phyloP scores from a whole-genome alignment of 163 green algal species.

The Chloromonas sp. region DNA sequence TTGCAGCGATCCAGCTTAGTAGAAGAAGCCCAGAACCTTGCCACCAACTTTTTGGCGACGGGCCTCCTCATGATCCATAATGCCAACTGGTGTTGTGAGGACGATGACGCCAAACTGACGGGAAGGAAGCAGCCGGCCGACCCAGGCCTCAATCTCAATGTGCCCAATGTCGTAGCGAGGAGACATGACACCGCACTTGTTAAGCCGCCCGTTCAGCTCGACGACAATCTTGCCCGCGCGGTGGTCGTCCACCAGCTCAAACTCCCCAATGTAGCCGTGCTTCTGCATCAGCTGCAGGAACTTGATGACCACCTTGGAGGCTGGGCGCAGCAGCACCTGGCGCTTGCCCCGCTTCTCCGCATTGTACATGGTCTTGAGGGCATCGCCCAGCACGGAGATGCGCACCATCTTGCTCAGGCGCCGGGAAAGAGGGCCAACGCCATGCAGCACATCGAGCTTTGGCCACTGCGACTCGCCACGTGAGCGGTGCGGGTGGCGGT shows the following conservation, averaged over 20 bases:
- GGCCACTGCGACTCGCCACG: too few relatives aligned
- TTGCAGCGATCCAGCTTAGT: slow-evolving; percentile 34
- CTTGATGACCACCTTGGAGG: slow-evolving; percentile 99
- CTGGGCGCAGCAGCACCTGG: slow-evolving; percentile 93
- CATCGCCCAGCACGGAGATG: slow-evolving; percentile 84
- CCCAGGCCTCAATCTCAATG: slow-evolving; percentile 91
- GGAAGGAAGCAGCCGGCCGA: slow-evolving; percentile 91
- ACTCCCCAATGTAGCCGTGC: slow-evolving; percentile 99
- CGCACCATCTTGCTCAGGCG: slow-evolving; percentile 63
- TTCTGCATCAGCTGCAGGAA: slow-evolving; percentile 99
- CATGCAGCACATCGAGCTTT: too few relatives aligned
- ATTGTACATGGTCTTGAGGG: slow-evolving; percentile 98
- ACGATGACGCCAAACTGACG: slow-evolving; percentile 98
- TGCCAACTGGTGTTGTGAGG: slow-evolving; percentile 93
- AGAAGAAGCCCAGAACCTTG: slow-evolving; percentile 95
- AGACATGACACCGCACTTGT: slow-evolving; percentile 99
- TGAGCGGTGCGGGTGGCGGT: not conserved
- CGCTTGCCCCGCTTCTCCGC: slow-evolving; percentile 97
- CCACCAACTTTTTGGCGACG: slow-evolving; percentile 94
- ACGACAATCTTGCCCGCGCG: slow-evolving; percentile 98
- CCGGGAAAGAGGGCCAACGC: not conserved
- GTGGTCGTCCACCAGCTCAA: slow-evolving; percentile 98
- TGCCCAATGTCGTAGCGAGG: slow-evolving; percentile 92
- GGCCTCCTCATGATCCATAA: slow-evolving; percentile 99
- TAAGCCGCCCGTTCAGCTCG: slow-evolving; percentile 97